phyloP scores from a whole-genome alignment of 2,329 filamentous ascomycete genomes.

The Akanthomyces dipterigenus region DNA sequence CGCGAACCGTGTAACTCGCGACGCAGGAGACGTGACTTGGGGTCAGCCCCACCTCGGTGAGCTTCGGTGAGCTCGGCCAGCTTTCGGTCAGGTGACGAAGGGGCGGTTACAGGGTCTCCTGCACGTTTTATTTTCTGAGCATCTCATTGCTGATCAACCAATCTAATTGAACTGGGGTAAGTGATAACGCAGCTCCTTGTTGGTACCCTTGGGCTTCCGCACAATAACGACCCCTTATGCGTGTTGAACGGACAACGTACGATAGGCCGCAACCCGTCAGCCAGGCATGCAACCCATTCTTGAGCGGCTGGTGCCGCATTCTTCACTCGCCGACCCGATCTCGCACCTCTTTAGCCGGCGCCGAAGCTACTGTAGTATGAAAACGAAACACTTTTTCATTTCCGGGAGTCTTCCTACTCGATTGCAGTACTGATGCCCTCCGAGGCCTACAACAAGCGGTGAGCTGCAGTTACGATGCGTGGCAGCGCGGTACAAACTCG shows the following conservation, averaged over 20 bases:
- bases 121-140: not conserved
- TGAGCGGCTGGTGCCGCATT: not conserved
- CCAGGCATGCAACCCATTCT: not conserved
- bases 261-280: not conserved
- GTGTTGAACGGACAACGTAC: not conserved
- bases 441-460: not conserved
- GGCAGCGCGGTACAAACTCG: not conserved
- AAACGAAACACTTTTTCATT: not conserved
- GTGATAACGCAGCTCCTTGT: not conserved
- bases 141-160: not conserved
- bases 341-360: not conserved
- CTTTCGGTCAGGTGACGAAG: not conserved
- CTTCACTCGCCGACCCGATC: not conserved
- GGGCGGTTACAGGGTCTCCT: not conserved
- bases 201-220: not conserved
- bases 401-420: not conserved
- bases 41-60: not conserved
- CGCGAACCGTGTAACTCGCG: not conserved
- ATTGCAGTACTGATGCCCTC: not conserved
- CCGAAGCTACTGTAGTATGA: not conserved
- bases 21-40: constrained; percentile 7
- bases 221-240: not conserved
- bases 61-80: constrained; percentile 2
- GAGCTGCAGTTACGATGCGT: not conserved
- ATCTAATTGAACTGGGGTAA: not conserved